Evolutionary conservation across 2,329 filamentous ascomycete genomes (phyloP).

Genomic region (Corynespora cassiicola): DNA sequence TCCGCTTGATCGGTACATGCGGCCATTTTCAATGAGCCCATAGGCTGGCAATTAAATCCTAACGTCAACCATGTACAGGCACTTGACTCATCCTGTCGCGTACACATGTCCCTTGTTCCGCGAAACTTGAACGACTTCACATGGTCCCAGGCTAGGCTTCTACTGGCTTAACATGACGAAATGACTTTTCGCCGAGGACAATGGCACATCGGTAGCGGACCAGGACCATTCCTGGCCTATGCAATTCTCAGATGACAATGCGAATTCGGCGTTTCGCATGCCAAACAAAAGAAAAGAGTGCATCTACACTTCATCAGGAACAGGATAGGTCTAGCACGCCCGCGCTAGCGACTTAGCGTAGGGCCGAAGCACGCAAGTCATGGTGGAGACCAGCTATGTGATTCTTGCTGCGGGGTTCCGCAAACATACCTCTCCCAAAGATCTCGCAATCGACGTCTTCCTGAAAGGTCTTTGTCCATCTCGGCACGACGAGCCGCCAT

Average conservation of each 20-base stretch:
- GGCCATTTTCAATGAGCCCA: constrained; percentile 29
- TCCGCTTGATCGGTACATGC: constrained; percentile 21
- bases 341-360: constrained; percentile 11
- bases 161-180: constrained; percentile 40
- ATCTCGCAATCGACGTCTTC: no score
- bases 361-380: constrained; percentile 4
- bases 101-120: constrained; percentile 29
- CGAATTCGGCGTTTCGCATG: constrained; percentile 31
- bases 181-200: constrained; percentile 32
- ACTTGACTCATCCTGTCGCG: constrained; percentile 24
- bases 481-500: no score
- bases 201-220: no score
- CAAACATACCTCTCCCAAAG: constrained; percentile 10
- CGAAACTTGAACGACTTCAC: constrained; percentile 25
- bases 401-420: constrained; percentile 11
- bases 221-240: no score
- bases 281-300: constrained; percentile 21
- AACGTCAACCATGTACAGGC: constrained; percentile 36
- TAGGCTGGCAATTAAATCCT: constrained; percentile 18
- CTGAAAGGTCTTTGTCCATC: no score
- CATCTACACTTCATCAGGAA: constrained; percentile 11
- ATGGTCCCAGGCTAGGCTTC: constrained; percentile 27
- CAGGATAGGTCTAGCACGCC: constrained; percentile 8
- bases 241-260: constrained; percentile 16
- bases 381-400: constrained; percentile 7